Evolutionary conservation across 768 basidiomycete genomes (phyloP), one percentile per base, ranked within the genome.

Genomic region (Amanita fuliginea): DNA sequence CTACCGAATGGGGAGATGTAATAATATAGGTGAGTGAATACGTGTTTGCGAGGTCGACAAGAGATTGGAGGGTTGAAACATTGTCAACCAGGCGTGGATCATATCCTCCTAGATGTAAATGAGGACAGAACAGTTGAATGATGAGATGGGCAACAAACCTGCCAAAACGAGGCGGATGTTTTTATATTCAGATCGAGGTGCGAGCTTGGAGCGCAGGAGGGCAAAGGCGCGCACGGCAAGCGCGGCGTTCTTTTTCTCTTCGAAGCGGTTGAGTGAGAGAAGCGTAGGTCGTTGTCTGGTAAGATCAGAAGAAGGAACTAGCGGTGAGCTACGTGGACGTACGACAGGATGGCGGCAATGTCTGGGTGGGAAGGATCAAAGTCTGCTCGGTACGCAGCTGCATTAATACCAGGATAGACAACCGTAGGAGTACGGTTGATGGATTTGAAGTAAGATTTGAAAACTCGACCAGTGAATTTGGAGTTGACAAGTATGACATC

Each of bases 361-460:
- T 84, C 80, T 5, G 74, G 67, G 42, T 75, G 72, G 11, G 61
- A 62, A 48, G 54, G 50, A 51, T 75, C 66, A 7, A 74, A 60
- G n/a, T 64, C 51, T 0, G 67, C 59, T 48, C 75, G 76, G 56
- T 95, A 97, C 0, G 81, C 81, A 3, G 74, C 66, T 14, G 90
- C 67, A 56, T 96, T 92, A 52, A 99, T 92, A 0, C 93, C 92
- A 1, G 96, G 96, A 62, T 97, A 93, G n/a, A 97, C 81, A n/a
- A 96, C 83, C 34, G 70, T 72, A 3, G 86, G 90, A 0, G 64
- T 68, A 21, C 70, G 68, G 1, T 49, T 54, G 37, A 98, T 80
- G 1, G 81, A 80, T 0, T 77, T 71, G 58, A 98, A 89, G 55
- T 91, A 80, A 2, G 74, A 68, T 52, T 70, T 73, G 61, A 93